Percentiles rank a stretch among this genome's conserved stretches.
Evolutionary conservation across 768 basidiomycete genomes (phyloP).

Genomic region (Suillus cothurnatus): DNA sequence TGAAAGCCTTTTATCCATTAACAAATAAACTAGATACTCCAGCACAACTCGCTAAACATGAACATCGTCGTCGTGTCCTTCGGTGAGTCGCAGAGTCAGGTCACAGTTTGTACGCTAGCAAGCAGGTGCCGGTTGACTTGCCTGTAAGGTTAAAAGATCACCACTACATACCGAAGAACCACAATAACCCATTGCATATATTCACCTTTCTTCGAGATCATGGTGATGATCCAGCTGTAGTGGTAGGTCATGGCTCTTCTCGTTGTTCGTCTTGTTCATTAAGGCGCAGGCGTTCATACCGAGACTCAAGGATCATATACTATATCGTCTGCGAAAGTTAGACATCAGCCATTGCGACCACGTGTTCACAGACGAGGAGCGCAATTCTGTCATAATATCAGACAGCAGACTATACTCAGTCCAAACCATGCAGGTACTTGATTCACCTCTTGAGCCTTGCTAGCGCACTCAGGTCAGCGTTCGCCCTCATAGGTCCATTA

Average conservation of each 20-base stretch:
- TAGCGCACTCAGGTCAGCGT: background rate
- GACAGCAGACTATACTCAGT: background rate
- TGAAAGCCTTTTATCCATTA: background rate
- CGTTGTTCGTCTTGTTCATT: background rate
- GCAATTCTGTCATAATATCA: background rate
- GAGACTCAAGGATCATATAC: too few species aligned
- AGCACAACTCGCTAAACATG: background rate
- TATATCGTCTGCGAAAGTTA: too few species aligned
- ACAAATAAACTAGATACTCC: background rate
- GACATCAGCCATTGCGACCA: background rate
- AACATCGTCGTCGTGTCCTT: background rate
- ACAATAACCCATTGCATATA: background rate
- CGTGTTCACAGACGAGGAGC: fast-evolving
- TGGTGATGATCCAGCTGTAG: background rate
- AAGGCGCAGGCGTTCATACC: background rate
- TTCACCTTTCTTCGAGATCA: background rate
- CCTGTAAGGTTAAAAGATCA: background rate
- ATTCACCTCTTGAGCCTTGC: too few species aligned
- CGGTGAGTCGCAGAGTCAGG: background rate
- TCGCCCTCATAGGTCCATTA: background rate
- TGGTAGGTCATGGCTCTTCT: background rate
- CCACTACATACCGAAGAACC: background rate
- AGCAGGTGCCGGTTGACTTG: background rate
- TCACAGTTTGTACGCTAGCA: background rate
- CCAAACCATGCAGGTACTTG: background rate